Conservation (phyloP, 495 filamentous ascomycete genomes). For the Neurospora cerealis region DNA sequence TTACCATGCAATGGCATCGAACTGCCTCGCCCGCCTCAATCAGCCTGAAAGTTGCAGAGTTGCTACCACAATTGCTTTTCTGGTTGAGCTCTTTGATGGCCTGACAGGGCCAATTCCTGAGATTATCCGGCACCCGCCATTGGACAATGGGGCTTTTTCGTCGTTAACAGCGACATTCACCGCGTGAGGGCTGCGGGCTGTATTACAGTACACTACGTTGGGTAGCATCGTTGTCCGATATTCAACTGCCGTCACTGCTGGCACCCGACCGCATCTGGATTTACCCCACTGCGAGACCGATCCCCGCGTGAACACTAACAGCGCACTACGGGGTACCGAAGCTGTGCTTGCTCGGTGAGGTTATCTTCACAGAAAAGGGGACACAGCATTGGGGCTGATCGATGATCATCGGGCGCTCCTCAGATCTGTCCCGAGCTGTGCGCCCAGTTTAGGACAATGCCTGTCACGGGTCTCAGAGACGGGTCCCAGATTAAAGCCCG, state of each 20-base stretch:
- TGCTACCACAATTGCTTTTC: neutral
- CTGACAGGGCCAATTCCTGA: neutral
- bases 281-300: neutral
- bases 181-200: neutral
- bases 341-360: neutral
- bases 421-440: neutral
- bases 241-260: neutral
- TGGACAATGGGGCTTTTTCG: neutral
- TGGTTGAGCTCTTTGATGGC: neutral
- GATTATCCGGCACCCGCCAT: conserved; percentile 7
- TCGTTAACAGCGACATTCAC: neutral
- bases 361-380: neutral
- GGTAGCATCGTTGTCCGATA: neutral
- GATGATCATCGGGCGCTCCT: neutral
- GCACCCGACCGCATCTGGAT: neutral
- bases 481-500: neutral
- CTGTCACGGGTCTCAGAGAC: neutral
- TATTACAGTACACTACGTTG: neutral
- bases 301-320: neutral
- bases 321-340: neutral
- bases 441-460: neutral
- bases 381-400: neutral
- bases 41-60: neutral
- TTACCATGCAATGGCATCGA: neutral
- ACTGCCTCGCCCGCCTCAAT: neutral